Evolutionary conservation across 441 rosid species (phyloP).

Genomic region (Omphalea diandra): DNA sequence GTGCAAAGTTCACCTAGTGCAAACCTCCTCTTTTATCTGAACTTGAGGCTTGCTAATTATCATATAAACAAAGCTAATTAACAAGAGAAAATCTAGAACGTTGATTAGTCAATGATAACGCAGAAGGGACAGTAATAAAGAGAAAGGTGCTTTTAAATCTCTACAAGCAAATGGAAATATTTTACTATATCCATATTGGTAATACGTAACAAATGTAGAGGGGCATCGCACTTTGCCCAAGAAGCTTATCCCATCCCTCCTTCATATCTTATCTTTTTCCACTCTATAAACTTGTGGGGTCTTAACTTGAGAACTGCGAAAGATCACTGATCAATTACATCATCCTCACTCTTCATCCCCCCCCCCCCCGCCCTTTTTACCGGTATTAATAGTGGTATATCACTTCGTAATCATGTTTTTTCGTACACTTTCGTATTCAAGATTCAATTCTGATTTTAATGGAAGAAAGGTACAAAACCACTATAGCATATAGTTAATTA

Average conservation of each 20-base stretch:
- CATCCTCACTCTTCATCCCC: conserved; percentile 18
- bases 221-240: conserved; percentile 59
- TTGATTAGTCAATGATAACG: too few relatives aligned
- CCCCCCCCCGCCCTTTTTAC: background rate
- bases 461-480: conserved; percentile 41
- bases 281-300: conserved; percentile 61
- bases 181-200: conserved; percentile 33
- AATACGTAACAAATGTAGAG: conserved; percentile 22
- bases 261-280: conserved; percentile 63
- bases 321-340: conserved; percentile 37
- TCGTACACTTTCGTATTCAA: conserved; percentile 71
- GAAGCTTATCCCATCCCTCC: conserved; percentile 63
- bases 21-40: too few relatives aligned
- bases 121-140: too few relatives aligned
- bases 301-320: conserved; percentile 41
- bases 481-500: too few relatives aligned
- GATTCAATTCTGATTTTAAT: conserved; percentile 16
- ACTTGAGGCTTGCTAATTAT: too few relatives aligned
- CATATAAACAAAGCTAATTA: too few relatives aligned
- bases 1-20: too few relatives aligned
- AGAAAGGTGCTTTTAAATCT: background rate
- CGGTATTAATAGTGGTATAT: conserved; percentile 14
- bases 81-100: too few relatives aligned
- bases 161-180: conserved; percentile 14
- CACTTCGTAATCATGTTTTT: conserved; percentile 23